phyloP scores from a whole-genome alignment of 768 basidiomycete genomes.

The Leccinum rimulosum region DNA sequence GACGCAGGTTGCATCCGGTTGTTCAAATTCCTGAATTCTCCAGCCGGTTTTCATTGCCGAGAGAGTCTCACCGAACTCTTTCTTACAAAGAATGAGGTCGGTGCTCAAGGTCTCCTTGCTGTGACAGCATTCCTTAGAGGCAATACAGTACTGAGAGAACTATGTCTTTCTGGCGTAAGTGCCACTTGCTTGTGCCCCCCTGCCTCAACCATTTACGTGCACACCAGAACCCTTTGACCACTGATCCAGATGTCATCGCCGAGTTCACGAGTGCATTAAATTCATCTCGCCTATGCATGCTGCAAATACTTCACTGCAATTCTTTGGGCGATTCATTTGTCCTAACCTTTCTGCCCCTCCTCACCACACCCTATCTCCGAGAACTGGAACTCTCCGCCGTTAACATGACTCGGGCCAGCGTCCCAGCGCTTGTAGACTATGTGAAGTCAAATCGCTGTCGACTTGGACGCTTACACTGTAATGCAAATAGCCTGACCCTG shows the following conservation, averaged over 20 bases:
- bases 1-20: slow-evolving; percentile 56
- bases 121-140: slow-evolving; percentile 49
- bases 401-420: slow-evolving; percentile 42
- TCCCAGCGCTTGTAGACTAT: slow-evolving; percentile 45
- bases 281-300: slow-evolving; percentile 46
- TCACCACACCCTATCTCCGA: slow-evolving; percentile 47
- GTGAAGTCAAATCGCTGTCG: slow-evolving; percentile 50
- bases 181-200: not conserved
- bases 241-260: slow-evolving; percentile 33
- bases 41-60: slow-evolving; percentile 41
- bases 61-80: slow-evolving; percentile 49
- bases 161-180: slow-evolving; percentile 61
- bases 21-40: slow-evolving; percentile 53
- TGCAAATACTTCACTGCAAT: slow-evolving; percentile 52
- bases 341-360: slow-evolving; percentile 45
- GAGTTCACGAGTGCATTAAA: slow-evolving; percentile 52
- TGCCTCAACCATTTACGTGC: slow-evolving; percentile 16
- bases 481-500: slow-evolving; percentile 52
- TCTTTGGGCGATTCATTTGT: slow-evolving; percentile 51
- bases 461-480: slow-evolving; percentile 50
- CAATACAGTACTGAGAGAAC: slow-evolving; percentile 44
- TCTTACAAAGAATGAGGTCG: slow-evolving; percentile 56
- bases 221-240: slow-evolving; percentile 41
- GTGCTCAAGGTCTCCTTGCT: slow-evolving; percentile 52
- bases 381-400: slow-evolving; percentile 57